phyloP scores from a whole-genome alignment of 139 green algal genomes.

The Desmodesmus armatus region DNA sequence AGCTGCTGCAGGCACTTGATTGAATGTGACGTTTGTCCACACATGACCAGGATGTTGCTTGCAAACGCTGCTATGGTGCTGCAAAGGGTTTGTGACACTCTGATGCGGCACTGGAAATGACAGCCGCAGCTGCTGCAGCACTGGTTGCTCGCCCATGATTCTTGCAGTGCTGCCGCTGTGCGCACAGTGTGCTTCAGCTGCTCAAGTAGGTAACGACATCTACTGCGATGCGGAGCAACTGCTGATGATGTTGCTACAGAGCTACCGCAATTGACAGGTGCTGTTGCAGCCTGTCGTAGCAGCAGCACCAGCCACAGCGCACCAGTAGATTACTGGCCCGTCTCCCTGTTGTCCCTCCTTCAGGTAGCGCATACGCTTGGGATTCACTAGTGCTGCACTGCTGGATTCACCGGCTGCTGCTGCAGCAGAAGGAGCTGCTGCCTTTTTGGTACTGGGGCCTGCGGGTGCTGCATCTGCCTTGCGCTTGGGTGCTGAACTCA shows the following conservation, averaged over 20 bases:
- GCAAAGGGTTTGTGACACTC: too few species aligned
- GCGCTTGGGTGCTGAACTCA: constrained; percentile 44
- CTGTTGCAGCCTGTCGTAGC: not conserved
- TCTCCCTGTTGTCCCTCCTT: constrained; percentile 53
- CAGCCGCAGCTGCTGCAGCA: too few species aligned
- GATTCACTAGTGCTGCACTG: constrained; percentile 59
- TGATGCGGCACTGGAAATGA: too few species aligned
- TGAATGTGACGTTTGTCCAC: too few species aligned
- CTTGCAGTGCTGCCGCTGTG: too few species aligned
- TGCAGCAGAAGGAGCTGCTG: not conserved
- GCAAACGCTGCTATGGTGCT: too few species aligned
- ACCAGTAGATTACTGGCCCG: constrained; percentile 87
- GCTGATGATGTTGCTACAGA: not conserved
- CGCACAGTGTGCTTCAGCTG: not conserved
- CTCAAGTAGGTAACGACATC: not conserved
- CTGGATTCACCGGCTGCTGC: constrained; percentile 8
- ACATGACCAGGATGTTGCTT: too few species aligned
- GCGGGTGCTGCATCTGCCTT: constrained; percentile 22
- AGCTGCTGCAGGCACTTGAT: too few species aligned
- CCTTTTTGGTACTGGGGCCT: constrained; percentile 25
- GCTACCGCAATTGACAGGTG: not conserved
- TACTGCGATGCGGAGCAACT: not conserved
- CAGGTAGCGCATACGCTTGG: constrained; percentile 68
- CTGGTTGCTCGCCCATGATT: too few species aligned
- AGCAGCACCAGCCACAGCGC: not conserved